Percentiles rank a stretch among this genome's conserved stretches.
Conservation (phyloP, 768 basidiomycete species). For the Suillus discolor region DNA sequence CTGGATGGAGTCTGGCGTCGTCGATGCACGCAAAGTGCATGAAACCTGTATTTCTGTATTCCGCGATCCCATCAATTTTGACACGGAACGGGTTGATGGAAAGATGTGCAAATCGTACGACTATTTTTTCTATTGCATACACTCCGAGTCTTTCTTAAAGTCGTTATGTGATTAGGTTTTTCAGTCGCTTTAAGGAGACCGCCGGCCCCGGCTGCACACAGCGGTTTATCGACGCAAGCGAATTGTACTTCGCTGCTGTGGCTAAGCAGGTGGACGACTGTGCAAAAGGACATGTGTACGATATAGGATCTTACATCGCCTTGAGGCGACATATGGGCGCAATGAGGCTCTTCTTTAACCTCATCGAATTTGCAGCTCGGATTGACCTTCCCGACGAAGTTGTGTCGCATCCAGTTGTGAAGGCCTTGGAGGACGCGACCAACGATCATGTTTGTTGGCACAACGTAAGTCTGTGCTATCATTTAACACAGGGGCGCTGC, state of each 20-base stretch:
- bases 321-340: constrained; percentile 57
- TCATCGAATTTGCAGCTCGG: constrained; percentile 54
- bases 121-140: not conserved
- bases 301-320: constrained; percentile 52
- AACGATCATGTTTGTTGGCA: constrained; percentile 55
- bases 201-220: constrained; percentile 41
- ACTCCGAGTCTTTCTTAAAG: not conserved
- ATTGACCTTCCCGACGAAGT: constrained; percentile 59
- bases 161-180: constrained; percentile 32
- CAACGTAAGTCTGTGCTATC: constrained; percentile 33
- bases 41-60: constrained; percentile 31
- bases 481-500: not conserved
- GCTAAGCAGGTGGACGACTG: constrained; percentile 46
- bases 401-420: constrained; percentile 49
- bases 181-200: constrained; percentile 36
- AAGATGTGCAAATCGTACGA: constrained; percentile 37
- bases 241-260: constrained; percentile 44
- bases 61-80: constrained; percentile 29
- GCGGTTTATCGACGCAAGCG: constrained; percentile 42
- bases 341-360: constrained; percentile 47
- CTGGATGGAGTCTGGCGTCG: constrained; percentile 37
- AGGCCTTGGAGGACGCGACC: constrained; percentile 45
- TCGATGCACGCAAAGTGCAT: constrained; percentile 30
- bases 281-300: constrained; percentile 35
- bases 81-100: constrained; percentile 30